phyloP scores from a whole-genome alignment of 257 asterid species.

The Solanum pinnatisectum region DNA sequence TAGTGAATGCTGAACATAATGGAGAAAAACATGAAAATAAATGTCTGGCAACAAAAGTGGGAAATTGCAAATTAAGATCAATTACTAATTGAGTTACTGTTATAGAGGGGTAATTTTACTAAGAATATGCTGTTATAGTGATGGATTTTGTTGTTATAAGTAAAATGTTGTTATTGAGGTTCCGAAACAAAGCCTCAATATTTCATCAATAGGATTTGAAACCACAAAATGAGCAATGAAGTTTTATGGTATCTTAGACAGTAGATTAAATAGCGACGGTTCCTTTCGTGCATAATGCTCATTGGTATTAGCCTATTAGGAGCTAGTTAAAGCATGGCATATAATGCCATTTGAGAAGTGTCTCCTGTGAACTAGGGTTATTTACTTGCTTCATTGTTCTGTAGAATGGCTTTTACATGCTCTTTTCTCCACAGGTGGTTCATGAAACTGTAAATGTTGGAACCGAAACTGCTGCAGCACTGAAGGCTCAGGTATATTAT shows the following conservation, averaged over 20 bases:
- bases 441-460: conserved; percentile 84
- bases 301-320: background rate
- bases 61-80: background rate
- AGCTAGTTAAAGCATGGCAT: background rate
- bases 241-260: background rate
- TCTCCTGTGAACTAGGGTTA: background rate
- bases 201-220: background rate
- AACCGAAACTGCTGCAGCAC: conserved; percentile 93
- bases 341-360: conserved; percentile 14
- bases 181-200: background rate
- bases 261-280: background rate
- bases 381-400: background rate
- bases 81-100: background rate
- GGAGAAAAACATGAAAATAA: background rate
- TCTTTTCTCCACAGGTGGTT: conserved; percentile 61
- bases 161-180: background rate
- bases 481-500: conserved; percentile 81
- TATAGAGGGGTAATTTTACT: background rate
- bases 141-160: background rate
- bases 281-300: background rate
- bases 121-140: background rate
- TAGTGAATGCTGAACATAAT: background rate
- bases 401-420: conserved; percentile 4
- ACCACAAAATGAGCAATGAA: background rate
- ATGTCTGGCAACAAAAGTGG: background rate